These are phyloP conservation scores for Fomitiporia mediterranea DNA, from an alignment of 1,284 basidiomycete species.

Conservation along the genomic window DNA sequence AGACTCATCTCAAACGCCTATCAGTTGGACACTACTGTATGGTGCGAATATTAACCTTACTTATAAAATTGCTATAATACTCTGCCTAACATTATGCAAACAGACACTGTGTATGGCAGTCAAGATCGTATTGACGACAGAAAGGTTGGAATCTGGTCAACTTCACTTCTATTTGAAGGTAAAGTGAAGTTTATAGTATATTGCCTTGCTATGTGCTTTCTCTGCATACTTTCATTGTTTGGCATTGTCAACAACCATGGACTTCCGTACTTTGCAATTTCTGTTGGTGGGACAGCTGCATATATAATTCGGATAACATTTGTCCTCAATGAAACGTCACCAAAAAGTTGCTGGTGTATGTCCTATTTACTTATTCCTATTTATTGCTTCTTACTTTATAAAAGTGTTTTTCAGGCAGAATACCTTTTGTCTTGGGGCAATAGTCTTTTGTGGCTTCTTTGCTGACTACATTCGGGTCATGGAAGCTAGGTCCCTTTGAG, in stretches of 20 bases:
- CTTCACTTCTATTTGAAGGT: conserved; percentile 48
- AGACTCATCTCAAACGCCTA: conserved; percentile 32
- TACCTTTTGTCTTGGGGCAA: neutral
- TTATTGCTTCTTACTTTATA: neutral
- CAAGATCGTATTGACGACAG: conserved; percentile 53
- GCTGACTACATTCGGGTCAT: neutral
- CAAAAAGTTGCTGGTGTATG: conserved; percentile 29
- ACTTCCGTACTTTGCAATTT: conserved; percentile 37
- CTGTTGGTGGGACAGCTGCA: conserved; percentile 36
- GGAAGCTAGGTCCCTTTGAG: too few relatives aligned
- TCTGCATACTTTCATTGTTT: conserved; percentile 34
- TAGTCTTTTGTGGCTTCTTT: neutral
- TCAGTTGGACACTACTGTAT: conserved; percentile 44
- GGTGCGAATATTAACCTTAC: conserved; percentile 23
- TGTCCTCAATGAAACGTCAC: conserved; percentile 32
- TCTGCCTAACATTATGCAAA: neutral
- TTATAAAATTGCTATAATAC: neutral
- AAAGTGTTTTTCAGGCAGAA: neutral
- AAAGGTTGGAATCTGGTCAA: conserved; percentile 51
- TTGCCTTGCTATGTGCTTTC: conserved; percentile 38
- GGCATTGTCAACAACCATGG: conserved; percentile 34
- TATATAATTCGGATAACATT: conserved; percentile 46
- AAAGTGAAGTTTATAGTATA: conserved; percentile 40
- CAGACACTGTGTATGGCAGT: conserved; percentile 54
- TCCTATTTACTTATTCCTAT: neutral